phyloP scores from a whole-genome alignment of 2,329 filamentous ascomycete genomes.

The Alternaria incomplexa region DNA sequence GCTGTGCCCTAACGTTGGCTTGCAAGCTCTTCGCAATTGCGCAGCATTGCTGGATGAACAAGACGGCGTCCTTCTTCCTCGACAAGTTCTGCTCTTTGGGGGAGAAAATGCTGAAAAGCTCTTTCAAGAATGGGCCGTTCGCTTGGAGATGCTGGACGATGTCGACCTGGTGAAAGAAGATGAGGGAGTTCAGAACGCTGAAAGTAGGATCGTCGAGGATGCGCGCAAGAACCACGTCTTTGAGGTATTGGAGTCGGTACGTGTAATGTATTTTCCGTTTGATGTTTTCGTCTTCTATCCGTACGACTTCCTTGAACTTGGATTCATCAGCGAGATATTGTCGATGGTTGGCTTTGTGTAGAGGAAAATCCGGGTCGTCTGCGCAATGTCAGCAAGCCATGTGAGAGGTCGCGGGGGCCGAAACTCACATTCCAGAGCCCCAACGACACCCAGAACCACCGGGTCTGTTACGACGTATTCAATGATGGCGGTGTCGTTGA shows the following conservation, averaged over 20 bases:
- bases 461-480: conserved; percentile 91
- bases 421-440: conserved; percentile 80
- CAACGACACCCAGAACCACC: conserved; percentile 88
- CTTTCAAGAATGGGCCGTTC: conserved; percentile 77
- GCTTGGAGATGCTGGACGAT: conserved; percentile 94
- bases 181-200: conserved; percentile 94
- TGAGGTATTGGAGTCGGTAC: conserved; percentile 93
- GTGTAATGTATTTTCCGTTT: conserved; percentile 94
- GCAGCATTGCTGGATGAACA: conserved; percentile 97
- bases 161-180: conserved; percentile 99
- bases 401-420: background rate
- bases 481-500: conserved; percentile 95
- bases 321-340: conserved; percentile 89
- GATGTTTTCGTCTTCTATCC: conserved; percentile 81
- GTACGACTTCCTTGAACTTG: conserved; percentile 94
- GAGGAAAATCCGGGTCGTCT: conserved; percentile 96
- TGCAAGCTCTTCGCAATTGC: conserved; percentile 94
- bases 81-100: conserved; percentile 67
- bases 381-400: conserved; percentile 38
- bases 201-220: conserved; percentile 98
- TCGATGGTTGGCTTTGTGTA: conserved; percentile 95
- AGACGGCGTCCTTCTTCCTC: conserved; percentile 89
- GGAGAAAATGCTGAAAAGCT: conserved; percentile 86
- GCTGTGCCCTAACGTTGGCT: conserved; percentile 75
- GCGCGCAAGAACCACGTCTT: conserved; percentile 95